Base-by-base conservation (phyloP, 192 early-diverging fungal genomes). In the Linnemannia exigua region DNA sequence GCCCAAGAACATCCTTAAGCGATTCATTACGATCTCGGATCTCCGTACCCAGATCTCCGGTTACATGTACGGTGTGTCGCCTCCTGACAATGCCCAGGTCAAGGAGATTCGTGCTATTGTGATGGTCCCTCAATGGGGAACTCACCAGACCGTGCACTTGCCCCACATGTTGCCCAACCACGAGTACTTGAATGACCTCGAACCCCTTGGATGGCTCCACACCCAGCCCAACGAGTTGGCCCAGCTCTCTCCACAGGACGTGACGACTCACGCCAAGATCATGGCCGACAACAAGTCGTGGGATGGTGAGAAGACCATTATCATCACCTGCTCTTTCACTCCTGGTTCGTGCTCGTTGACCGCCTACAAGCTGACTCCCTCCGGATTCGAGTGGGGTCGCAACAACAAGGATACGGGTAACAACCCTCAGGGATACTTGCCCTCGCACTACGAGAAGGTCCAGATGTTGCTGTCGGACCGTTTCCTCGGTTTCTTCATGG, bases 401-500 rank as follows among this genome's bases (percentile, higher is more conserved):
- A 95, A 94, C 79, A 97, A 99, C 91, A 95, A 95, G 88, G 97
- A 99, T 84, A 93, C 92, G 67, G 93, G 93, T 61, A 92, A 90
- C 67, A 96, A 95, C 89, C 97, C 98, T 38, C 90, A 90, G 70
- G 98, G 98, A 35, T 99, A 97, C 81, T 80, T 95, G 46, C 94
- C 96, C 16, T 92, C 93, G 5, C 95, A 96, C 88, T 97, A 96
- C 79, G 98, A 99, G 89, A 97, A 96, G 88, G 98, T 99, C 61
- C 98, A 99, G 89, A 98, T 99, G 93, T 89, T 99, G 44, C 85
- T 99, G 50, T 96, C 96, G 20, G 98, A 99, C 88, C 91, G 97
- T 41, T 99, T 98, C 94, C 94, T 98, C 76, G 98, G 98, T 47
- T 97, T 95, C 93, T 99, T 99, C 74, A 97, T 99, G 97, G 98